Base-by-base conservation (phyloP, 768 basidiomycete genomes). In the Gloeophyllum trabeum region DNA sequence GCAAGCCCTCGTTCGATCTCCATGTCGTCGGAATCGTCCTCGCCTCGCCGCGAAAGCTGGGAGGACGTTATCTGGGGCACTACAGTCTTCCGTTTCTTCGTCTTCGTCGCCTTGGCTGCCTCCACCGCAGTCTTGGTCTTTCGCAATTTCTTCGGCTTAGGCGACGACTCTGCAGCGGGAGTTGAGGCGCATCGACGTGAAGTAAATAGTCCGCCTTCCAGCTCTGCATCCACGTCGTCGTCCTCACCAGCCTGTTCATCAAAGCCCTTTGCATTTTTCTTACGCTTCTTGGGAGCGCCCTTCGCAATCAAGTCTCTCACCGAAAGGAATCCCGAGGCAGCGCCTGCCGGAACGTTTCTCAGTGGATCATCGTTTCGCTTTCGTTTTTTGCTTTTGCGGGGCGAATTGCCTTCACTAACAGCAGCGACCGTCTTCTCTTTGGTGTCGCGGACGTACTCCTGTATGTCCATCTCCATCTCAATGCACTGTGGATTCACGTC, bases 391-490 rank as follows among this genome's bases (percentile, higher is more conserved):
- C 59, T 61, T 44, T 59, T 61, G 19, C 48, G 44, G 6, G 61
- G 47, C 20, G 61, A 49, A 6, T 51, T 49, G 23, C 54, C 51
- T 32, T 61, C 60, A 42, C 44, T 45, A 42, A 67, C 59, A 50
- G 54, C 62, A 49, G 57, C 62, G 45, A 61, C 46, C 14, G 50
- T 48, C 24, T 55, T 69, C 43, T 58, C 61, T 18, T 54, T 58
- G 32, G 68, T 64, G 47, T 72, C 69, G 28, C 79, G 76, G 24
- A 74, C 67, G 50, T 85, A 61, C 48, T 78, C 73, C 51, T 81
- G 75, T 28, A 92, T 85, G 40, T 83, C 81, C 78, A 96, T 90
- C 18, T 63, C 67, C 61, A 81, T 82, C 61, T 93, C 86, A 24
- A 89, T 60, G 49, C 78, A 82, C 46, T 76, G 67, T 0, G 92